These are phyloP conservation scores for Atalantia buxifolia DNA, from an alignment of 345 rosid genomes.

Conservation along the genomic window DNA sequence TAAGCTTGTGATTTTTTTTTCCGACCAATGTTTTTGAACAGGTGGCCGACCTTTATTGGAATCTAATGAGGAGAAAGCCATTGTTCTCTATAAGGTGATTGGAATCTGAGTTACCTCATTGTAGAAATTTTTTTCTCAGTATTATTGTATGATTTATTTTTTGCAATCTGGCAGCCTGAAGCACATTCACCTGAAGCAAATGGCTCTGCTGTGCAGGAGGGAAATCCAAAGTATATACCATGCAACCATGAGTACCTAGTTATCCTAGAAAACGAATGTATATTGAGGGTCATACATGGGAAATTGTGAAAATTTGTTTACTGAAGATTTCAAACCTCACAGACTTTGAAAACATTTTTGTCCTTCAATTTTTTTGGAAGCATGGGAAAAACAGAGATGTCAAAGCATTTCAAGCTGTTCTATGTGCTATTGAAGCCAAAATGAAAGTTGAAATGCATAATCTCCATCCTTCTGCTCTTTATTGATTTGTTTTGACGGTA, in stretches of 20 bases:
- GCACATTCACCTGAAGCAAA: slow-evolving; percentile 54
- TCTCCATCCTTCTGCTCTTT: neutral
- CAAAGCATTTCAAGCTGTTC: neutral
- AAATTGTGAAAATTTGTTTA: neutral
- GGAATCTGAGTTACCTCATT: slow-evolving; percentile 5
- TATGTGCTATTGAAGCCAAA: neutral
- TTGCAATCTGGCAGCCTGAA: slow-evolving; percentile 60
- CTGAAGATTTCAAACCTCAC: neutral
- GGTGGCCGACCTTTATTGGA: slow-evolving; percentile 45
- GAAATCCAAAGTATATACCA: slow-evolving; percentile 67
- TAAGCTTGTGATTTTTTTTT: slow-evolving; percentile 9
- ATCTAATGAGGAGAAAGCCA: slow-evolving; percentile 75
- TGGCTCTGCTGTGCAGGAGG: slow-evolving; percentile 43
- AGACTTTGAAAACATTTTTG: neutral
- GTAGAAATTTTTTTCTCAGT: neutral
- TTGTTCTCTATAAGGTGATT: slow-evolving; percentile 77
- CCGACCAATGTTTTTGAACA: slow-evolving; percentile 28
- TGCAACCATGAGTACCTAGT: neutral
- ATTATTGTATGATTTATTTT: neutral
- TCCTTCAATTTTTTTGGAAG: slow-evolving; percentile 6
- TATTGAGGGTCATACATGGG: neutral
- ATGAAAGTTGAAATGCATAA: neutral
- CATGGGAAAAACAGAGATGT: slow-evolving; percentile 1
- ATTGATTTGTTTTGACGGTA: neutral
- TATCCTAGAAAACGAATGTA: neutral